These are phyloP conservation scores for Earliella scabrosa DNA, from an alignment of 1,284 basidiomycete species.

Conservation along the genomic window DNA sequence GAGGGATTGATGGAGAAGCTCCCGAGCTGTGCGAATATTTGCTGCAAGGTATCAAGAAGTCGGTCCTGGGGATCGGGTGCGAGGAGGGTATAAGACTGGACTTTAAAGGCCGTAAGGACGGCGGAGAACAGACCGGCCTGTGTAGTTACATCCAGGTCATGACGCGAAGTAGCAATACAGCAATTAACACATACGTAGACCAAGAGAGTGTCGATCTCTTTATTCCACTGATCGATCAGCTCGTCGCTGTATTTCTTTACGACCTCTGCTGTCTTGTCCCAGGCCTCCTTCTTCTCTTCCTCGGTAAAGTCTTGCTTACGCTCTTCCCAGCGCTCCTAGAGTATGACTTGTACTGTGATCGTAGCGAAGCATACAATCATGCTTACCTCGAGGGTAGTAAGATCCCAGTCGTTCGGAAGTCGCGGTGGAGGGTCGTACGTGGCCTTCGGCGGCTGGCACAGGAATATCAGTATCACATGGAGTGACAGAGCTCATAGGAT, in stretches of 20 bases:
- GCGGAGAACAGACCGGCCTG: conserved; percentile 11
- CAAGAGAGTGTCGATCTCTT: conserved; percentile 9
- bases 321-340: background rate
- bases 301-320: background rate
- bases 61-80: background rate
- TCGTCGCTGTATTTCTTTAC: conserved; percentile 1
- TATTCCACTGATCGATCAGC: background rate
- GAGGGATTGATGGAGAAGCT: conserved; percentile 5
- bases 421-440: too few species aligned
- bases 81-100: conserved; percentile 4
- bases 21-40: conserved; percentile 17
- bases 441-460: too few species aligned
- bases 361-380: too few species aligned
- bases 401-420: too few species aligned
- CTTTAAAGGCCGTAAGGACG: conserved; percentile 8
- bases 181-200: background rate
- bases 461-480: too few species aligned
- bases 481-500: too few species aligned
- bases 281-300: background rate
- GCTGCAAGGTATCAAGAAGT: background rate
- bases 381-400: too few species aligned
- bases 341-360: too few species aligned
- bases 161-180: background rate
- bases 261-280: background rate
- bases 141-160: background rate